Conservation (phyloP, 2,329 filamentous ascomycete genomes). For the Aspergillus carbonarius region DNA sequence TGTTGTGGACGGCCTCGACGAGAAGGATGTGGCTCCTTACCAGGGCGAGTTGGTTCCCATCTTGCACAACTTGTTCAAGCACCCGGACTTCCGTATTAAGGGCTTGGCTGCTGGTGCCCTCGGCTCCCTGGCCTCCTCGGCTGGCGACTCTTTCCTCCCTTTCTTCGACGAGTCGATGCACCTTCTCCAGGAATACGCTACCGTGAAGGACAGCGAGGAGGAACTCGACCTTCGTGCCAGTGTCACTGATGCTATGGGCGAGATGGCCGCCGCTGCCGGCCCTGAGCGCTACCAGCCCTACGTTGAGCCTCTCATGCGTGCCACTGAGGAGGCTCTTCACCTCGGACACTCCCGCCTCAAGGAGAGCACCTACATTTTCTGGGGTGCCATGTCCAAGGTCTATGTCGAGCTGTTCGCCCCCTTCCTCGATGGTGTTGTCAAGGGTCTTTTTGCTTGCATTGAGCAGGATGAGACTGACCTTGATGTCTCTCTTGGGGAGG, state of each 20-base stretch:
- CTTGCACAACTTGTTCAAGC: constrained; percentile 77
- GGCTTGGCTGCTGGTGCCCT: constrained; percentile 83
- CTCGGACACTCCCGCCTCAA: constrained; percentile 87
- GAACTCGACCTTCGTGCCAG: constrained; percentile 86
- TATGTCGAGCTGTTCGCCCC: constrained; percentile 67
- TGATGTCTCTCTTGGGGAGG: constrained; percentile 71
- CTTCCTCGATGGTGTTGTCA: constrained; percentile 48
- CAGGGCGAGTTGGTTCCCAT: constrained; percentile 79
- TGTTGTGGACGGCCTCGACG: constrained; percentile 70
- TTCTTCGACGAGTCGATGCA: constrained; percentile 91
- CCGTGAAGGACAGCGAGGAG: constrained; percentile 83
- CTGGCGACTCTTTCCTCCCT: constrained; percentile 80
- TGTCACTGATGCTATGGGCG: constrained; percentile 88
- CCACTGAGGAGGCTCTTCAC: constrained; percentile 85
- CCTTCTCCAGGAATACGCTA: constrained; percentile 78
- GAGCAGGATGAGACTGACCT: constrained; percentile 85
- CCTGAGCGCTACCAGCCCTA: constrained; percentile 84
- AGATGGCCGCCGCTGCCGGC: constrained; percentile 86
- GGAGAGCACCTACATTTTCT: constrained; percentile 96
- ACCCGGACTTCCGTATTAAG: constrained; percentile 87
- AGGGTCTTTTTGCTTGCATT: constrained; percentile 73
- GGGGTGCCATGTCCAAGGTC: constrained; percentile 91
- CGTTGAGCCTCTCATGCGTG: constrained; percentile 84
- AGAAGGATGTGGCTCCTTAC: constrained; percentile 77
- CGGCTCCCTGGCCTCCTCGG: constrained; percentile 83